A percentile compares a stretch with the other conserved stretches of the same genome.
These are phyloP conservation scores for Chytriomyces sp. DNA, from an alignment of 192 early-diverging fungal species.

Conservation along the genomic window DNA sequence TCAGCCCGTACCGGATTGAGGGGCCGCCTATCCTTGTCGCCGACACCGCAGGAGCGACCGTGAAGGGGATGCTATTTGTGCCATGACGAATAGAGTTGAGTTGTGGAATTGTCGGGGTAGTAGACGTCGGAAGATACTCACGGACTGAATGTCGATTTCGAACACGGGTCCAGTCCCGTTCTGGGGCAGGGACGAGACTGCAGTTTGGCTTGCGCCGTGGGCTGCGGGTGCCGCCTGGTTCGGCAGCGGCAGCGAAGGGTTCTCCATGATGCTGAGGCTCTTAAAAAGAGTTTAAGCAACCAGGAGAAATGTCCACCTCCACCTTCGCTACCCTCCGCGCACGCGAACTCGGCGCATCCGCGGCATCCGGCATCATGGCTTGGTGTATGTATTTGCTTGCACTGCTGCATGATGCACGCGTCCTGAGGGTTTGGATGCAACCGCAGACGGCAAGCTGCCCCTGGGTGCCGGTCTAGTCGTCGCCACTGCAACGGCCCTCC, in stretches of 20 bases:
- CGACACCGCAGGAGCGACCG: constrained; percentile 15
- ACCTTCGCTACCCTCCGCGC: not conserved
- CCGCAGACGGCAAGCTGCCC: constrained; percentile 16
- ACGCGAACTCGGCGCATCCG: constrained; percentile 13
- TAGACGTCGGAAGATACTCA: too few species aligned
- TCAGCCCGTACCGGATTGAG: constrained; percentile 12
- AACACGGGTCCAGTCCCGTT: too few species aligned
- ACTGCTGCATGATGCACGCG: not conserved
- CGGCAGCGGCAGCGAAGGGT: too few species aligned
- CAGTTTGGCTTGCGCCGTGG: too few species aligned
- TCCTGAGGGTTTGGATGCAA: not conserved
- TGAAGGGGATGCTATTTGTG: constrained; percentile 17
- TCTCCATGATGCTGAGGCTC: too few species aligned
- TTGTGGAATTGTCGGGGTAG: not conserved
- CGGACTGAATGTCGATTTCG: not conserved
- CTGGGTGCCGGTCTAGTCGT: constrained; percentile 7
- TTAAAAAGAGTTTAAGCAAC: too few species aligned
- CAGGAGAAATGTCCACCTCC: too few species aligned
- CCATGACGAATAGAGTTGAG: not conserved
- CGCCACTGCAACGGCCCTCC: not conserved
- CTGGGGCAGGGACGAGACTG: too few species aligned
- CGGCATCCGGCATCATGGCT: not conserved
- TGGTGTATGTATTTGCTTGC: constrained; percentile 14
- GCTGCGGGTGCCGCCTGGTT: too few species aligned
- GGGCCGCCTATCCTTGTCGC: constrained; percentile 23